Evolutionary conservation across 768 basidiomycete genomes (phyloP).

Genomic region (Pisolithus microcarpus): DNA sequence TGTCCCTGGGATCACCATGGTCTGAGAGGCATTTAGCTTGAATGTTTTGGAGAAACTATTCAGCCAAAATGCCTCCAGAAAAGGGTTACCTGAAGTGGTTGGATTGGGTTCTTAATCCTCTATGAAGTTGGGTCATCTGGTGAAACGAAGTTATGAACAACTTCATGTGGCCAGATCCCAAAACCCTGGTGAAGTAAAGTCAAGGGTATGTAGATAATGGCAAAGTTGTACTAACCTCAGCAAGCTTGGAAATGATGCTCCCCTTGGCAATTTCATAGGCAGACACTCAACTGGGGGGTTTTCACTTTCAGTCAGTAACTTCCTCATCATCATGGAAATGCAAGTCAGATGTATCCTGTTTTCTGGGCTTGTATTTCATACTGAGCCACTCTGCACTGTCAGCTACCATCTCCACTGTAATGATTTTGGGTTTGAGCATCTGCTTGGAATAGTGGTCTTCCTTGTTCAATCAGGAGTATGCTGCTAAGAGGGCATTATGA

Average conservation of each 20-base stretch:
- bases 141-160: conserved; percentile 77
- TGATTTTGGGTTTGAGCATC: too few species aligned
- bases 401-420: conserved; percentile 81
- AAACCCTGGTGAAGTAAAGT: conserved; percentile 50
- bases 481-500: too few species aligned
- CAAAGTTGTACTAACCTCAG: too few species aligned
- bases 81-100: conserved; percentile 55
- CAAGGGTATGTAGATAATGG: neutral
- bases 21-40: too few species aligned
- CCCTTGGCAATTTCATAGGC: conserved; percentile 81
- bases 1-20: too few species aligned
- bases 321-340: conserved; percentile 67
- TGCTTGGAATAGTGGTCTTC: too few species aligned
- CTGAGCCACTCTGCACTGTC: too few species aligned
- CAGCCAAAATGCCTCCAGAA: too few species aligned
- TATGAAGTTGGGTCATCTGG: conserved; percentile 53
- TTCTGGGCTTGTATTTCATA: too few species aligned
- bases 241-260: conserved; percentile 62
- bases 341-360: conserved; percentile 54
- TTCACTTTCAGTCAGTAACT: conserved; percentile 52
- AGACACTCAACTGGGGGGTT: conserved; percentile 77
- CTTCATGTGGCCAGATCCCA: conserved; percentile 73
- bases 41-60: too few species aligned
- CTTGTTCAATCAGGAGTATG: too few species aligned
- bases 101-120: conserved; percentile 82